Base-by-base conservation (phyloP, 169 alveolate species). In the Toxoplasma gondii region DNA sequence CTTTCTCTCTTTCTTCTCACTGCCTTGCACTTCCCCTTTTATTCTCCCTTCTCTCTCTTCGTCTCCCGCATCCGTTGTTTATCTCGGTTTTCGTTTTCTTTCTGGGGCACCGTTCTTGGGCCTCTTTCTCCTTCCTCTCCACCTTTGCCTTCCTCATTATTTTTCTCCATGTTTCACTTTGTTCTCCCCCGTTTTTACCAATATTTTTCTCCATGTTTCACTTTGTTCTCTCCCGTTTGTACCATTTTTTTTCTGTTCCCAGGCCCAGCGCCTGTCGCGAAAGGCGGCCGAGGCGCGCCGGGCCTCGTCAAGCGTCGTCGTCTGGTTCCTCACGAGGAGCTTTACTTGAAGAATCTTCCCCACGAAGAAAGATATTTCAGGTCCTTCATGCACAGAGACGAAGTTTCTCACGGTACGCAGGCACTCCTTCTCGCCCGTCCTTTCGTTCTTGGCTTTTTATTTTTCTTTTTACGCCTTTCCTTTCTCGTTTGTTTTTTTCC, bases 361-460 rank as follows among this genome's bases (percentile, higher is more conserved):
- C 94, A 92, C 39, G 97, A 97, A 38, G 96, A 95, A 43, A 93
- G 96, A 58, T 98, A 98, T 94, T 98, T 97, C 95, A 97, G 96
- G 92, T 97, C 99, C 88, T 98, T 95, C 94, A 97, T 98, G 98
- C 99, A 98, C 93, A 96, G 98, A 53, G 98, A 98, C 39, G 95
- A 94, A 17, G 97, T 98, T 22, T 96, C 97, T 24, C 98, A 97
- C 69, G 97, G 98, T 97, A 95, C 36, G 36, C 24, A 64, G 24
- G 29, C 41, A 91, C 12, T 16, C 49, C 12, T 12, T 49, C 58
- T 49, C 58, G 4, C 12, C 58, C 22, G 4, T 12, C 58, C 17
- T 39, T 4, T 4, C 69, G 41, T 39, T 24, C 44, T 36, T 22
- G 27, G 22, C 24, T 36, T 29, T 7, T 49, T 49, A 49, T 49